Base-by-base conservation (phyloP, 805 yeast genomes). In the Kodamaea nitidulidarum region DNA sequence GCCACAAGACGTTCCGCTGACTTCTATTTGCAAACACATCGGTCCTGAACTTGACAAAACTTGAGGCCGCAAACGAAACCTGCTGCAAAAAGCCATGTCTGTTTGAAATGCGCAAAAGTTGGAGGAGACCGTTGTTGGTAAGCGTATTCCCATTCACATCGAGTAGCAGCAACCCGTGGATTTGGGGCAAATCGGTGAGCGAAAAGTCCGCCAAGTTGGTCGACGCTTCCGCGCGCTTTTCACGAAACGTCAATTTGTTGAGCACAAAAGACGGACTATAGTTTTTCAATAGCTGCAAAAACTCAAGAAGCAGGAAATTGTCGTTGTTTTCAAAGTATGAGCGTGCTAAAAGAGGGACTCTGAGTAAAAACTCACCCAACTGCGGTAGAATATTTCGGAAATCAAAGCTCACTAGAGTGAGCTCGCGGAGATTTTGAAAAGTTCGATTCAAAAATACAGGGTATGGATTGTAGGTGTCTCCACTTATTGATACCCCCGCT, bases 241-340 rank as follows among this genome's bases (percentile, higher is more conserved):
- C 71, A 24, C 74, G 54, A 25, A 67, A 50, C 5, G 52, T 50
- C 2, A 68, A 45, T 15, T 47, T 53, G 3, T 46, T 39, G 2
- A 68, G 49, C 15, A 32, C 31, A 33, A 63, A 64, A 1, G 31
- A 24, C 0, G 67, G 62, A n/a, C 52, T 45, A 39, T 58, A 59
- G 44, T 55, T 61, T 20, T 51, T 47, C 8, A 65, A 39, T 15
- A 63, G 43, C 18, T 51, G 53, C n/a, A 65, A 39, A 28, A 66
- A 56, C 20, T 48, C 47, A 10, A 52, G 44, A 15, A 67, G 38
- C 4, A 60, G 39, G 16, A 67, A 50, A 18, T 52, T 52, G 7
- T 42, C 43, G 43, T 66, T 66, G 44, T 66, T 62, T 38, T 68
- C 73, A 17, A 67, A 40, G 18, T 55, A 51, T 2, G 67, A 15